Conservation (phyloP, 192 early-diverging fungal genomes). For the Coemansia sp. region DNA sequence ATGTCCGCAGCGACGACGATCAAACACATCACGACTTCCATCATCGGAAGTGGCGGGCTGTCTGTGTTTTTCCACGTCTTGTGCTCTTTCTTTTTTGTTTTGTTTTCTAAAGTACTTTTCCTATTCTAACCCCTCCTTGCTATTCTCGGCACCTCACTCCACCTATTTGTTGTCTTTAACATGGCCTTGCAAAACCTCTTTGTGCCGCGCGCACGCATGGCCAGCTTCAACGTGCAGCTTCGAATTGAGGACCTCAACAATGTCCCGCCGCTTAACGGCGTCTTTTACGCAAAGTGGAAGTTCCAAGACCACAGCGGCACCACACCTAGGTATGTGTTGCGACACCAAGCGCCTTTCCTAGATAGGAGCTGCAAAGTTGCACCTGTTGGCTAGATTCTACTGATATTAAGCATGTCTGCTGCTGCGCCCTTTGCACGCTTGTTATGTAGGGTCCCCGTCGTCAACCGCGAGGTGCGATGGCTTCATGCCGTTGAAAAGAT, state of each 20-base stretch:
- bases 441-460: conserved; percentile 39
- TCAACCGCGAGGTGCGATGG: conserved; percentile 64
- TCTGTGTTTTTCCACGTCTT: not conserved
- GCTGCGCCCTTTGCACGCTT: not conserved
- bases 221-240: conserved; percentile 62
- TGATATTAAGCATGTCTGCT: not conserved
- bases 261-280: conserved; percentile 76
- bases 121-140: not conserved
- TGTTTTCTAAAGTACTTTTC: not conserved
- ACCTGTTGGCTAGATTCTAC: not conserved
- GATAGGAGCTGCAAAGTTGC: not conserved
- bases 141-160: not conserved
- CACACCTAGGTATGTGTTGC: conserved; percentile 19
- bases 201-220: conserved; percentile 69
- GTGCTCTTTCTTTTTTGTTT: not conserved
- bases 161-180: not conserved
- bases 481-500: conserved; percentile 56
- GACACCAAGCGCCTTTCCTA: not conserved
- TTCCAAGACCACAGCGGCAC: conserved; percentile 48
- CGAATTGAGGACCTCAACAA: conserved; percentile 75
- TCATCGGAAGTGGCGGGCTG: too few species aligned
- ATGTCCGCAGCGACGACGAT: too few species aligned
- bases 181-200: conserved; percentile 63
- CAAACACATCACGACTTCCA: too few species aligned
- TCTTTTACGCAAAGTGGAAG: conserved; percentile 80